These are phyloP conservation scores for Tilletia setariae DNA, from an alignment of 1,284 basidiomycete species.

Conservation along the genomic window DNA sequence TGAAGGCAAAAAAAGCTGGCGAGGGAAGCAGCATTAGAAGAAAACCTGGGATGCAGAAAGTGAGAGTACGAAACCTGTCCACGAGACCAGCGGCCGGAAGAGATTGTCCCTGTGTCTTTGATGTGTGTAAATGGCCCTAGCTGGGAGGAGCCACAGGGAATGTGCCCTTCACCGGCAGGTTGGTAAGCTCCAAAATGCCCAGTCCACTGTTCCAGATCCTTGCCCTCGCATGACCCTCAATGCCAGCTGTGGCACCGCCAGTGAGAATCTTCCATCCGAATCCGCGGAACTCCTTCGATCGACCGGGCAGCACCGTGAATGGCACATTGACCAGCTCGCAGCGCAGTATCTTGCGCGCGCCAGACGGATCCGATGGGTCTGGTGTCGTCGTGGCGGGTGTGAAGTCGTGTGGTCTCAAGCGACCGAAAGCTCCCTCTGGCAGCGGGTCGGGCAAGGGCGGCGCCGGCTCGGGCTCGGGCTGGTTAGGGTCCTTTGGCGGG, in stretches of 20 bases:
- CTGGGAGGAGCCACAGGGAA: slow-evolving; percentile 31
- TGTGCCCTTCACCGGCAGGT: slow-evolving; percentile 46
- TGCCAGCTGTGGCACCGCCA: slow-evolving; percentile 43
- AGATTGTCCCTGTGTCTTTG: background rate
- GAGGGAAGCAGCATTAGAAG: no score
- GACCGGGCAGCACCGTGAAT: slow-evolving; percentile 40
- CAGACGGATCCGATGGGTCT: slow-evolving; percentile 38
- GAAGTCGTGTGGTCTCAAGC: slow-evolving; percentile 41
- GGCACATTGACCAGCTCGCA: slow-evolving; percentile 45
- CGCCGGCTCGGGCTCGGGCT: slow-evolving; percentile 18
- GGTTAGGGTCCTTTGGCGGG: background rate
- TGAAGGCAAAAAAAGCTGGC: no score
- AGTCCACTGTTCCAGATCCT: slow-evolving; percentile 49
- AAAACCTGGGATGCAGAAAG: no score
- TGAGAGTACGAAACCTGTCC: no score
- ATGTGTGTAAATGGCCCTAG: no score
- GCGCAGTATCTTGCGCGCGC: slow-evolving; percentile 35
- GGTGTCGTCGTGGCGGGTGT: slow-evolving; percentile 37
- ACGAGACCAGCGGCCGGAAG: no score
- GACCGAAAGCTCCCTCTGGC: slow-evolving; percentile 43
- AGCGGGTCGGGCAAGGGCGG: slow-evolving; percentile 43
- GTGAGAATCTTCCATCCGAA: slow-evolving; percentile 47
- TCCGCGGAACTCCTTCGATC: slow-evolving; percentile 34
- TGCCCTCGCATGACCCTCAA: slow-evolving; percentile 39
- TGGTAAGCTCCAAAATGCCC: slow-evolving; percentile 34